phyloP scores from a whole-genome alignment of 2,329 filamentous ascomycete genomes.

The Alternaria sp. region DNA sequence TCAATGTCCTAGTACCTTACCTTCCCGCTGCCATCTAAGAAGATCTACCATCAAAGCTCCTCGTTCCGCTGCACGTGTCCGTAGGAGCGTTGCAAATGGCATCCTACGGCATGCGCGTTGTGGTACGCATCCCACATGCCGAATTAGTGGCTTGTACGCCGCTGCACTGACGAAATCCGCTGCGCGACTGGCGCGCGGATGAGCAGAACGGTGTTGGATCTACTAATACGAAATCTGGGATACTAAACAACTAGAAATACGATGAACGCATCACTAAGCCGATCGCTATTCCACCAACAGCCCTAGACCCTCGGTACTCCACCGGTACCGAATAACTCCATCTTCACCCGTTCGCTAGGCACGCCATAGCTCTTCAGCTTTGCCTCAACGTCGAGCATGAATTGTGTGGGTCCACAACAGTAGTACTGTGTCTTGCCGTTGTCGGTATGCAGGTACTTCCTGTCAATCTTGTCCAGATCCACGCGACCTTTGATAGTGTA shows the following conservation, averaged over 20 bases:
- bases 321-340: constrained; percentile 67
- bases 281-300: neutral
- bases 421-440: constrained; percentile 68
- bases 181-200: constrained; percentile 1
- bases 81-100: constrained; percentile 17
- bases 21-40: constrained; percentile 12
- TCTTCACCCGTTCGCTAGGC: constrained; percentile 62
- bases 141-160: constrained; percentile 1
- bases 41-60: constrained; percentile 27
- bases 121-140: constrained; percentile 1
- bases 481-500: constrained; percentile 67
- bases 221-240: neutral
- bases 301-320: constrained; percentile 41
- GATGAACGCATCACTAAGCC: neutral
- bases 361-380: constrained; percentile 65
- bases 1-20: constrained; percentile 13
- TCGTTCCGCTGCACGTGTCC: constrained; percentile 14
- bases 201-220: neutral
- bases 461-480: constrained; percentile 63
- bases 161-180: constrained; percentile 7
- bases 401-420: constrained; percentile 71
- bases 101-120: constrained; percentile 11
- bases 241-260: neutral
- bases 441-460: constrained; percentile 62
- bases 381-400: constrained; percentile 68